phyloP scores from a whole-genome alignment of 805 yeast species.

The Myxozyma monticola region DNA sequence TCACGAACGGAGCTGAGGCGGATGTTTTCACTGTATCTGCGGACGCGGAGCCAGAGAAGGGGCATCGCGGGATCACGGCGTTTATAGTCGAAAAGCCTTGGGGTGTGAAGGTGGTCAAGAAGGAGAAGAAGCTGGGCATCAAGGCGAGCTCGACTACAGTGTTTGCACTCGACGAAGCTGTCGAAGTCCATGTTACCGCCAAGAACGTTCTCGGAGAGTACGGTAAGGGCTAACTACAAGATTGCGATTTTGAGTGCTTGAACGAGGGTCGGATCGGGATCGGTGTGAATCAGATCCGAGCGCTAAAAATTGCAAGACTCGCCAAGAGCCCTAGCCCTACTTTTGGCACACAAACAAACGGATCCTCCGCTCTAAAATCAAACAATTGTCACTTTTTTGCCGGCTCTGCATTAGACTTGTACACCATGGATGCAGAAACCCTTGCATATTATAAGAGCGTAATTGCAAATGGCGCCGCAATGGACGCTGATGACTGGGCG shows the following conservation, averaged over 20 bases:
- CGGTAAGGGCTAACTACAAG: conserved; percentile 49
- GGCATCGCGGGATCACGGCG: conserved; percentile 48
- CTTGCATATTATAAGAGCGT: too few relatives aligned
- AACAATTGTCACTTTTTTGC: too few relatives aligned
- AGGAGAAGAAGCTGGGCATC: conserved; percentile 48
- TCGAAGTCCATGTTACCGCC: conserved; percentile 45
- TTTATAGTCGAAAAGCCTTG: conserved; percentile 45
- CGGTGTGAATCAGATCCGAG: too few relatives aligned
- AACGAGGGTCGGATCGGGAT: conserved; percentile 50
- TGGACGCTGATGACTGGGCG: too few relatives aligned
- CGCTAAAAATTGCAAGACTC: too few relatives aligned
- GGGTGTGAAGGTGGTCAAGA: conserved; percentile 47
- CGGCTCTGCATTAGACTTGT: too few relatives aligned
- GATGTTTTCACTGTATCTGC: conserved; percentile 46
- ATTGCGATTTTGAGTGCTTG: conserved; percentile 47
- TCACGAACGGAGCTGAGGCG: conserved; percentile 48
- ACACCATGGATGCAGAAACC: too few relatives aligned
- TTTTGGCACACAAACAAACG: too few relatives aligned
- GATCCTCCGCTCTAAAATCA: too few relatives aligned
- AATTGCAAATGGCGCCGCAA: too few relatives aligned
- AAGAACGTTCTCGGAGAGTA: conserved; percentile 45
- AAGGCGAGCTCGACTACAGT: conserved; percentile 48
- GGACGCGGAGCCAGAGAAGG: conserved; percentile 44
- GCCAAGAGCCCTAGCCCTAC: too few relatives aligned
- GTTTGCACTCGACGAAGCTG: conserved; percentile 43